These are phyloP conservation scores for Venturia nashicola DNA, from an alignment of 2,329 filamentous ascomycete genomes.

Conservation along the genomic window DNA sequence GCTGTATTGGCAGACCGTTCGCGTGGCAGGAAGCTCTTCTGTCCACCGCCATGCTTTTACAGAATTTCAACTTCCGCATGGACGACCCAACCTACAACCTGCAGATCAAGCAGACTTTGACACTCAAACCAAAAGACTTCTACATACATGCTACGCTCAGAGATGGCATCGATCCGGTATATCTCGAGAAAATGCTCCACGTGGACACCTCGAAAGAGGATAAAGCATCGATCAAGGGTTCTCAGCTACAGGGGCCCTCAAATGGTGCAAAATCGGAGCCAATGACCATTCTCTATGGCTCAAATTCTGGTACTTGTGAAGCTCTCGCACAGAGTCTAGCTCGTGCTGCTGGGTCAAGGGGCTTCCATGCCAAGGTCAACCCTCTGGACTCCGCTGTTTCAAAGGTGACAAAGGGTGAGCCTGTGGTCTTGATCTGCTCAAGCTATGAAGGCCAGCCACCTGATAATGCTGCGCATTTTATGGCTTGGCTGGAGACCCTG, in stretches of 20 bases:
- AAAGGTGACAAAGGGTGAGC: slow-evolving; percentile 23
- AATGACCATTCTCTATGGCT: slow-evolving; percentile 26
- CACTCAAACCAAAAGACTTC: slow-evolving; percentile 32
- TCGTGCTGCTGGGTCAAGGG: slow-evolving; percentile 22
- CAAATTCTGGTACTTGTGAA: slow-evolving; percentile 31
- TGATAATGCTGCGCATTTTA: slow-evolving; percentile 30
- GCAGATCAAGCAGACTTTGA: slow-evolving; percentile 31
- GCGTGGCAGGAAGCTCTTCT: slow-evolving; percentile 43
- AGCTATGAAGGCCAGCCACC: slow-evolving; percentile 31
- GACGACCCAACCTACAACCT: slow-evolving; percentile 32
- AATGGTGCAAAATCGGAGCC: neutral
- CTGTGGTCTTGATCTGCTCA: slow-evolving; percentile 27
- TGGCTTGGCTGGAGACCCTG: slow-evolving; percentile 24
- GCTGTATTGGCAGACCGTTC: slow-evolving; percentile 42
- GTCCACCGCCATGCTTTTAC: slow-evolving; percentile 29
- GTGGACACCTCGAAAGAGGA: neutral
- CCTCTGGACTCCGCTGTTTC: slow-evolving; percentile 24
- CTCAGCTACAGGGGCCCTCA: neutral
- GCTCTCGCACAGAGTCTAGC: slow-evolving; percentile 27
- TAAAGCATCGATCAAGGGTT: neutral
- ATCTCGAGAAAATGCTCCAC: slow-evolving; percentile 5
- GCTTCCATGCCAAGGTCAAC: slow-evolving; percentile 23
- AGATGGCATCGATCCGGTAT: slow-evolving; percentile 20
- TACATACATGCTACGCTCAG: slow-evolving; percentile 25
- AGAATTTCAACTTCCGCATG: slow-evolving; percentile 32